phyloP scores from a whole-genome alignment of 345 rosid genomes.

The Eucalyptus cladocalyx region DNA sequence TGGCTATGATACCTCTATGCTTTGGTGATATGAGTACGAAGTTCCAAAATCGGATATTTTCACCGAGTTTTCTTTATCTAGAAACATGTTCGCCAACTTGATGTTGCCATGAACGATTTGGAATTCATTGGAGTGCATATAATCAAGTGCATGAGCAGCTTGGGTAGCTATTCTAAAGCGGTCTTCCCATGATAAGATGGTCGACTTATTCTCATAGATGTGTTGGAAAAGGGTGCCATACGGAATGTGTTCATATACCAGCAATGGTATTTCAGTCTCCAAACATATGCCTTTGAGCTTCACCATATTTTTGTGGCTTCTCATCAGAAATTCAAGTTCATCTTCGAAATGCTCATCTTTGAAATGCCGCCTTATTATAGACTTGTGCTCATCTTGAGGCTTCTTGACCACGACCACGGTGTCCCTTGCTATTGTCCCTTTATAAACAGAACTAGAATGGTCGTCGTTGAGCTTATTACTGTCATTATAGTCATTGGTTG shows the following conservation, averaged over 20 bases:
- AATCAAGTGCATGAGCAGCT: not conserved
- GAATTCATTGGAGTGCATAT: not conserved
- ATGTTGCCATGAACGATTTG: not conserved
- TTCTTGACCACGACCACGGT: not conserved
- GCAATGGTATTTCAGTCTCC: not conserved
- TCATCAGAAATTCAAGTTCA: not conserved
- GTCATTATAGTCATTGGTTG: not conserved
- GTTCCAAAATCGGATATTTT: not conserved
- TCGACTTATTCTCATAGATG: fast-evolving
- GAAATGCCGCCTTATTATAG: too few species aligned
- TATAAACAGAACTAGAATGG: not conserved
- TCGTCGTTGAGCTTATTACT: not conserved
- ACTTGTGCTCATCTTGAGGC: not conserved
- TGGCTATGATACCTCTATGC: not conserved
- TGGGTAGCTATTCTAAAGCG: fast-evolving
- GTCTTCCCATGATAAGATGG: not conserved
- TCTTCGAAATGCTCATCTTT: not conserved
- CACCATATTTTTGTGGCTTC: not conserved
- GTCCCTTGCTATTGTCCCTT: not conserved
- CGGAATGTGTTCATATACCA: not conserved
- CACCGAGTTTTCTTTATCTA: not conserved
- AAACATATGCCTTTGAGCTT: not conserved
- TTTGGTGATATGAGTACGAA: not conserved
- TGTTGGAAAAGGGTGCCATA: not conserved
- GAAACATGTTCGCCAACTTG: not conserved